phyloP scores from a whole-genome alignment of 2,329 filamentous ascomycete species.

The Penicillium sp. region DNA sequence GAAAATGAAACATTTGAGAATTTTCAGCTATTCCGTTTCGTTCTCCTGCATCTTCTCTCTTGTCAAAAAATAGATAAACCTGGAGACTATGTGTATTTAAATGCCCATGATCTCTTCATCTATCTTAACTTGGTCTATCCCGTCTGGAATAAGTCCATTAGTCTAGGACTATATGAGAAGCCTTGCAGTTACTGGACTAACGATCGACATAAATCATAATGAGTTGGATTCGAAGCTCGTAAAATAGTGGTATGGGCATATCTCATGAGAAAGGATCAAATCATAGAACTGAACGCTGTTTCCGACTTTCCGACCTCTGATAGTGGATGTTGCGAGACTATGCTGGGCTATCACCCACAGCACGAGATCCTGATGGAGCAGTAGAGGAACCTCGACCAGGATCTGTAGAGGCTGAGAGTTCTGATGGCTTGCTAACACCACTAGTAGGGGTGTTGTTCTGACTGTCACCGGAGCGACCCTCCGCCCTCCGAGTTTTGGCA shows the following conservation, averaged over 20 bases:
- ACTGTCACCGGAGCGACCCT: conserved; percentile 19
- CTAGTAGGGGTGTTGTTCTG: conserved; percentile 7
- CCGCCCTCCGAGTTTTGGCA: conserved; percentile 46
- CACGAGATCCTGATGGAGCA: background rate
- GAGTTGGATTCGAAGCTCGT: background rate
- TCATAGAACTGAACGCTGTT: background rate
- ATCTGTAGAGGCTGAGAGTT: conserved; percentile 11
- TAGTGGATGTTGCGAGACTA: background rate
- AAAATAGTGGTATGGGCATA: background rate
- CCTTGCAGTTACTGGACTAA: background rate
- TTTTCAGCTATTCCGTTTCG: too few relatives aligned
- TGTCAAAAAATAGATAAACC: background rate
- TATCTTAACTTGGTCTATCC: background rate
- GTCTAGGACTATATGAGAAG: background rate
- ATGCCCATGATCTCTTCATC: background rate
- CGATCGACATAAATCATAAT: background rate
- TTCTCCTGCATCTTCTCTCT: background rate
- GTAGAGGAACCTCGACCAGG: background rate
- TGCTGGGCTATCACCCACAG: background rate
- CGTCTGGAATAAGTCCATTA: too few relatives aligned
- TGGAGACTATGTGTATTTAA: too few relatives aligned
- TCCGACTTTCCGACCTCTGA: background rate
- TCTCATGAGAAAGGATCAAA: background rate
- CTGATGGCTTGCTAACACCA: conserved; percentile 7
- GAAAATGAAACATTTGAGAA: background rate